A percentile compares a stretch with the other conserved stretches of the same genome.
These are phyloP conservation scores for Elaeis guineensis DNA, from an alignment of 176 grass and related monocot species.

Conservation along the genomic window DNA sequence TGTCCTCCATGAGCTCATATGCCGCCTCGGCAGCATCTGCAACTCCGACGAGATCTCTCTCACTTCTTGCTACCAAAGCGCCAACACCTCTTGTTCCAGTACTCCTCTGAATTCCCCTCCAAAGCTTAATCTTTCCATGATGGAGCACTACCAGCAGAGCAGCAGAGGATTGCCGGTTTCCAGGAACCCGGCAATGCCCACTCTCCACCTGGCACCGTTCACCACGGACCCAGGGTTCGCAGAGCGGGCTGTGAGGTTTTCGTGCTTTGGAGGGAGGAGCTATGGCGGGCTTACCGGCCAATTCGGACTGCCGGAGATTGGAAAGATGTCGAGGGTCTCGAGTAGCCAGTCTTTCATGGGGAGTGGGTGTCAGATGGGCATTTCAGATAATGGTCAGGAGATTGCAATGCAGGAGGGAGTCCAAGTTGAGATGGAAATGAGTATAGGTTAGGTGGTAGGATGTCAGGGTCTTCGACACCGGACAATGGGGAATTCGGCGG, in stretches of 20 bases:
- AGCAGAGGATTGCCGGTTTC: background rate
- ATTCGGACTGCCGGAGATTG: constrained; percentile 7
- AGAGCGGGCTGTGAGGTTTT: constrained; percentile 4
- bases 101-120: constrained; percentile 54
- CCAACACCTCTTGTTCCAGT: constrained; percentile 52
- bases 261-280: constrained; percentile 9
- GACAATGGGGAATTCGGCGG: constrained; percentile 10
- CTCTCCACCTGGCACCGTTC: background rate
- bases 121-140: constrained; percentile 7
- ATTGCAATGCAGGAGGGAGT: background rate
- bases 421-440: constrained; percentile 1
- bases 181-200: background rate
- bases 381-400: too few species aligned
- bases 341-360: constrained; percentile 39
- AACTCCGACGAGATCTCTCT: constrained; percentile 13
- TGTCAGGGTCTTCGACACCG: background rate
- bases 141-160: background rate
- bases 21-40: constrained; percentile 59
- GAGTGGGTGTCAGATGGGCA: too few species aligned
- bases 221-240: constrained; percentile 2
- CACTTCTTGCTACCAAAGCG: constrained; percentile 7
- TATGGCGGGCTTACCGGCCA: background rate
- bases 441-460: background rate
- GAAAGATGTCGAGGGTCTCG: constrained; percentile 29
- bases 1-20: constrained; percentile 49